Percentiles rank a stretch among this genome's conserved stretches.
phyloP scores from a whole-genome alignment of 306 rosid genomes.

The Mucuna pruriens region DNA sequence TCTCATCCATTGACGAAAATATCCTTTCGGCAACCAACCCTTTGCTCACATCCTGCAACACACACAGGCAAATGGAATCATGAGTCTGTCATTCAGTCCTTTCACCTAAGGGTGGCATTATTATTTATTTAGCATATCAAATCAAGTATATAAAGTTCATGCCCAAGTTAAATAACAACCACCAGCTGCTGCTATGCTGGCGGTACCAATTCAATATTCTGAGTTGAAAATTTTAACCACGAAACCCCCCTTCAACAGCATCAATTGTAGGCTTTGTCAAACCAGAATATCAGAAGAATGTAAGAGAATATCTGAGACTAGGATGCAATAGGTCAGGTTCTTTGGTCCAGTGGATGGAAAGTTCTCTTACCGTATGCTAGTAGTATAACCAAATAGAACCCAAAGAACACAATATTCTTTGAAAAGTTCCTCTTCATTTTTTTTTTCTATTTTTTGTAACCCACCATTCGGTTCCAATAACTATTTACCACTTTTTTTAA shows the following conservation, averaged over 20 bases:
- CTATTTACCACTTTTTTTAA: background rate
- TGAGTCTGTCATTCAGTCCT: background rate
- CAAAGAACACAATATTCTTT: background rate
- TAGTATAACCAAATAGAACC: constrained; percentile 12
- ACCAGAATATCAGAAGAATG: constrained; percentile 15
- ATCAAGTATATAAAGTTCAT: background rate
- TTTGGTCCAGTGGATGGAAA: background rate
- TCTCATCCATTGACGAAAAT: constrained; percentile 66
- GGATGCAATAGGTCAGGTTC: constrained; percentile 13
- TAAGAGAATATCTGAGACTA: constrained; percentile 17
- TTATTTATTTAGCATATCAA: background rate
- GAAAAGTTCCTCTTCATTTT: no score
- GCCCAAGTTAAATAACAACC: background rate
- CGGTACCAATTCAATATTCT: background rate
- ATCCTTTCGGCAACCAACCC: constrained; percentile 75
- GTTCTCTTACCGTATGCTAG: background rate
- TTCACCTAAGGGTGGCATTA: constrained; percentile 3
- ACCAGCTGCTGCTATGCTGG: background rate
- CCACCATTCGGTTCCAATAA: background rate
- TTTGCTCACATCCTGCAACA: constrained; percentile 76
- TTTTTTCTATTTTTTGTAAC: no score
- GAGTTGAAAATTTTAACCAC: background rate
- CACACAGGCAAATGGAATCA: constrained; percentile 4
- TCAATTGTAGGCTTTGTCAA: background rate
- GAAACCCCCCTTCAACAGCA: background rate